Conservation (phyloP, 805 yeast genomes). For the Yamadazyma laniorum region DNA sequence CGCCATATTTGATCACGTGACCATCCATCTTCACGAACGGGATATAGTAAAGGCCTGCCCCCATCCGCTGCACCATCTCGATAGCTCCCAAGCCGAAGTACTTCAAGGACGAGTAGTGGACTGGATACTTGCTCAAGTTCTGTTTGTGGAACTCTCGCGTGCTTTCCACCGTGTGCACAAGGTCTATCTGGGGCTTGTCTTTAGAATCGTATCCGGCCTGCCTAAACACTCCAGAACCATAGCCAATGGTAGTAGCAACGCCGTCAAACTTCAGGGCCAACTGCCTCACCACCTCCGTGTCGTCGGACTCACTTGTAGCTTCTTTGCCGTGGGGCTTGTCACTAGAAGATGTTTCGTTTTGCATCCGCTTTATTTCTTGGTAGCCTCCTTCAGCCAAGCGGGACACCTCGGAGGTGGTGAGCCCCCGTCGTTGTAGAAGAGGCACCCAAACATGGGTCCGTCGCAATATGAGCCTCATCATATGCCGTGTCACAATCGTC, state of each 20-base stretch:
- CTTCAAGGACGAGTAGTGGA: conserved; percentile 74
- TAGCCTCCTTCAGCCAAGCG: not conserved
- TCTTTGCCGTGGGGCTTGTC: no score
- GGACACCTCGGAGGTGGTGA: not conserved
- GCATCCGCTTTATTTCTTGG: no score
- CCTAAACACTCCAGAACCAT: conserved; percentile 89
- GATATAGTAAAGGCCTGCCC: conserved; percentile 80
- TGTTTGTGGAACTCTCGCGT: conserved; percentile 73
- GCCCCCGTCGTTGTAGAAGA: no score
- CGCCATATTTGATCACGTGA: conserved; percentile 76
- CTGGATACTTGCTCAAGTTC: conserved; percentile 64
- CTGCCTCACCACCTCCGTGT: no score
- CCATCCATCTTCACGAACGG: conserved; percentile 70
- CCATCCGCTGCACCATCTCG: conserved; percentile 13
- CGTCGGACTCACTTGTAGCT: no score
- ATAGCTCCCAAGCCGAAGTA: conserved; percentile 52
- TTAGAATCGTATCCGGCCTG: conserved; percentile 46
- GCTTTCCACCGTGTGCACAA: conserved; percentile 77
- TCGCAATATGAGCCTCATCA: no score
- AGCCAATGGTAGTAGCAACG: conserved; percentile 54
- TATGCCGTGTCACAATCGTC: no score
- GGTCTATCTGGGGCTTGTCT: conserved; percentile 67
- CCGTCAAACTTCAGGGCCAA: not conserved
- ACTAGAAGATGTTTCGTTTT: no score
- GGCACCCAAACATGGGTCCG: no score